A percentile compares a stretch with the other conserved stretches of the same genome.
Evolutionary conservation across 345 rosid genomes (phyloP).

Genomic region (Cardamine chenopodiifolia): DNA sequence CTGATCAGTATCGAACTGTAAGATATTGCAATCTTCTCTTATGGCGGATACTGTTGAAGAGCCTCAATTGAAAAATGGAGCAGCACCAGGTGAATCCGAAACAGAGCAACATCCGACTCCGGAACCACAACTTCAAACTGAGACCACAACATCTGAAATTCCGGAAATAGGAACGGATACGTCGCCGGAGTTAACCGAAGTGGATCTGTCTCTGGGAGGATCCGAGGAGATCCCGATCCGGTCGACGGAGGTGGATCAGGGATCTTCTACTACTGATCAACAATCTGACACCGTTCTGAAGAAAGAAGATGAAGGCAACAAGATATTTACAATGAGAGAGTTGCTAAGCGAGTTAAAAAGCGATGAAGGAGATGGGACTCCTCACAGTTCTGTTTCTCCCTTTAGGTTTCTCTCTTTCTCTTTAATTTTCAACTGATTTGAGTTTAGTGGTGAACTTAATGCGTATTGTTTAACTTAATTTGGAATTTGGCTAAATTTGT

Average conservation of each 20-base stretch:
- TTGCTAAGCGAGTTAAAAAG: constrained; percentile 72
- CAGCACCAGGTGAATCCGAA: constrained; percentile 3
- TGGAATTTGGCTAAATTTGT: neutral
- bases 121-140: constrained; percentile 29
- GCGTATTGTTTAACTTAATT: neutral
- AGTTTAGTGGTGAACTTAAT: neutral
- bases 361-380: constrained; percentile 64
- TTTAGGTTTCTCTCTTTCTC: constrained; percentile 52
- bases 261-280: constrained; percentile 39
- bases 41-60: constrained; percentile 56
- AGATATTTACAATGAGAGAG: constrained; percentile 89
- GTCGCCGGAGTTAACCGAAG: constrained; percentile 39
- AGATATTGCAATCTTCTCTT: constrained; percentile 13
- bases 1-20: constrained; percentile 17
- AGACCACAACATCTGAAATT: constrained; percentile 4
- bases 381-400: constrained; percentile 51
- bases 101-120: constrained; percentile 33
- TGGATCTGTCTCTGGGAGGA: constrained; percentile 51
- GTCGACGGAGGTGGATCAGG: constrained; percentile 30
- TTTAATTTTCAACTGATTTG: constrained; percentile 1
- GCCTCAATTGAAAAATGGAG: constrained; percentile 53
- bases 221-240: constrained; percentile 45
- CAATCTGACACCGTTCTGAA: constrained; percentile 40
- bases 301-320: constrained; percentile 65
- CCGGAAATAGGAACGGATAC: constrained; percentile 28